These are phyloP conservation scores for Cordyceps militaris DNA, from an alignment of 2,329 filamentous ascomycete species.

Conservation along the genomic window DNA sequence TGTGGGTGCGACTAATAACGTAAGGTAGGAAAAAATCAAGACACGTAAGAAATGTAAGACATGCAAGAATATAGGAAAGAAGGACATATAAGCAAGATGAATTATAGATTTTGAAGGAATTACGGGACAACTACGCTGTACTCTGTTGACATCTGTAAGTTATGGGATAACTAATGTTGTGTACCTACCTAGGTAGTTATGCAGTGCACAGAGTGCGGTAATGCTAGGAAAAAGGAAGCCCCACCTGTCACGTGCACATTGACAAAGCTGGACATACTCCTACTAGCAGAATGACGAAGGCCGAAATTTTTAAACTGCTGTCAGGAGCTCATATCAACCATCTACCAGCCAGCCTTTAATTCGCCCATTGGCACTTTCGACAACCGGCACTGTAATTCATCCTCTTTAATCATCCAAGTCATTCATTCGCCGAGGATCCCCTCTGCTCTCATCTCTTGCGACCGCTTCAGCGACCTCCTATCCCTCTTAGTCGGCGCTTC, in stretches of 20 bases:
- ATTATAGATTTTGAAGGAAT: no score
- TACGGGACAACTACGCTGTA: no score
- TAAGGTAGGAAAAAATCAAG: no score
- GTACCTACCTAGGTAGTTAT: no score
- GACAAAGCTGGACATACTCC: background rate
- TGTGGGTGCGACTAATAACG: no score
- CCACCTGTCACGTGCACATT: background rate
- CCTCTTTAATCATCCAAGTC: background rate
- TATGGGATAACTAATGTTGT: no score
- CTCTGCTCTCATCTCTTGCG: background rate
- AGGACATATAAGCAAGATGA: no score
- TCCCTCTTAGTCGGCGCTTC: background rate
- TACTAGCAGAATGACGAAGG: background rate
- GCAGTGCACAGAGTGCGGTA: no score
- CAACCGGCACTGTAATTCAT: background rate
- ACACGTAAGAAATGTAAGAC: no score
- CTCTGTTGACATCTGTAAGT: no score
- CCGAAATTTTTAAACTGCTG: constrained; percentile 16
- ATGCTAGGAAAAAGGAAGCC: background rate
- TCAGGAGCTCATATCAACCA: constrained; percentile 10
- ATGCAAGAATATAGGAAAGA: no score
- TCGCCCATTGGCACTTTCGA: background rate
- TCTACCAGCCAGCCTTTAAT: background rate
- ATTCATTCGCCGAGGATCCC: constrained; percentile 5
- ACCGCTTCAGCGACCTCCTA: background rate